phyloP scores from a whole-genome alignment of 768 basidiomycete genomes.

The Floccularia luteovirens region DNA sequence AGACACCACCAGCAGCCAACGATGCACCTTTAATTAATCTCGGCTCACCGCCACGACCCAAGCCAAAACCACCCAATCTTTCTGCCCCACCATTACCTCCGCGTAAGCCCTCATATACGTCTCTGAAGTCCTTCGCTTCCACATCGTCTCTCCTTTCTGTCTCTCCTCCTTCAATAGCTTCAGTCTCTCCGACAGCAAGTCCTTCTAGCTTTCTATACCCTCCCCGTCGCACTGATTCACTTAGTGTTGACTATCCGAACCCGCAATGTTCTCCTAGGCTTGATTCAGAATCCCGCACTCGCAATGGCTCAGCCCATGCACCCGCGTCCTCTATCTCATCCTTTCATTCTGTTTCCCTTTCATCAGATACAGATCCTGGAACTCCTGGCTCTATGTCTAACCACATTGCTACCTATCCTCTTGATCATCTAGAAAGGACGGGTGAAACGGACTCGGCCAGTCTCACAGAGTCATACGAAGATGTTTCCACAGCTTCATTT shows the following conservation, averaged over 20 bases:
- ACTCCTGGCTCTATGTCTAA: conserved; percentile 33
- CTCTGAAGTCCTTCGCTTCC: conserved; percentile 34
- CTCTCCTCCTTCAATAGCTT: conserved; percentile 19
- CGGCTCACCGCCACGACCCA: conserved; percentile 32
- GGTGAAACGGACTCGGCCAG: conserved; percentile 45
- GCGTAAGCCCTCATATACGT: conserved; percentile 49
- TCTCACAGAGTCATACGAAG: conserved; percentile 68
- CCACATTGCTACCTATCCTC: conserved; percentile 36
- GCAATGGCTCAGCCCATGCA: conserved; percentile 35
- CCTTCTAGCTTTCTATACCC: conserved; percentile 19
- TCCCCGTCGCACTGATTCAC: conserved; percentile 33
- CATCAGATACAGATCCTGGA: conserved; percentile 47
- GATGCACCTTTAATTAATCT: conserved; percentile 46
- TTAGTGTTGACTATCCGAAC: conserved; percentile 54
- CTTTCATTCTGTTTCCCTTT: conserved; percentile 78
- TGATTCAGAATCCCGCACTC: conserved; percentile 24
- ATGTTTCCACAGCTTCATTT: conserved; percentile 48
- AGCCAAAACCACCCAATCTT: conserved; percentile 15
- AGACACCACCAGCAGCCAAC: conserved; percentile 6
- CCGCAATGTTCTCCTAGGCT: conserved; percentile 37
- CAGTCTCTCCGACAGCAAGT: conserved; percentile 9
- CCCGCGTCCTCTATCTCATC: conserved; percentile 72
- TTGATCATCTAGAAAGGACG: conserved; percentile 24
- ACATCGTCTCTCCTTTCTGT: no score
- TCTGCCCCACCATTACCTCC: conserved; percentile 55